These are phyloP conservation scores for Astragalus membranaceus DNA, from an alignment of 306 rosid genomes.

Conservation along the genomic window DNA sequence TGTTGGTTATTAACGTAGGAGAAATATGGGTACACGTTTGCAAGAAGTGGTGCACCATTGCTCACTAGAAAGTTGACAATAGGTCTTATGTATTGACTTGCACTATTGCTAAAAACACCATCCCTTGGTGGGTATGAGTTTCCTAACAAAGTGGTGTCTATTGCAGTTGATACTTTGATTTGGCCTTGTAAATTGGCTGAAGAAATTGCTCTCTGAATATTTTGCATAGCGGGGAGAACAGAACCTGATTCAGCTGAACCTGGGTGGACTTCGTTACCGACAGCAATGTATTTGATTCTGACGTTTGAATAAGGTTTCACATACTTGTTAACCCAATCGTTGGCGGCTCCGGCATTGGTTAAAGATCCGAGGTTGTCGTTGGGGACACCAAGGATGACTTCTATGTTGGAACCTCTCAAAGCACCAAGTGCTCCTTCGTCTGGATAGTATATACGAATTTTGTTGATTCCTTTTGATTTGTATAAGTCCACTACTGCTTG, in stretches of 20 bases:
- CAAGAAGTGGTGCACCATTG: constrained; percentile 65
- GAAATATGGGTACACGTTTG: constrained; percentile 59
- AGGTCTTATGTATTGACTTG: constrained; percentile 36
- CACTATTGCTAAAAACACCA: constrained; percentile 27
- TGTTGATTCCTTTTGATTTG: constrained; percentile 37
- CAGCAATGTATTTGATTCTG: constrained; percentile 38
- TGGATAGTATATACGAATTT: constrained; percentile 40
- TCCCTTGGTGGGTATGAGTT: constrained; percentile 42
- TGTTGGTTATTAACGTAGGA: not conserved
- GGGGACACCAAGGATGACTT: constrained; percentile 37
- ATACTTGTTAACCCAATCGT: constrained; percentile 35
- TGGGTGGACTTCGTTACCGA: constrained; percentile 48
- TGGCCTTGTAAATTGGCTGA: constrained; percentile 41
- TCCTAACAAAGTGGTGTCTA: constrained; percentile 27
- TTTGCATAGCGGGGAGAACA: constrained; percentile 35
- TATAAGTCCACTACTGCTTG: constrained; percentile 33
- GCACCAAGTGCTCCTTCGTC: constrained; percentile 32
- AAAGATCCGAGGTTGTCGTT: constrained; percentile 26
- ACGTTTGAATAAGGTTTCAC: constrained; percentile 31
- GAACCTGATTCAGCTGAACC: not conserved
- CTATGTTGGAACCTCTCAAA: constrained; percentile 54
- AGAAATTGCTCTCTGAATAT: constrained; percentile 35
- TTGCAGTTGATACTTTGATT: constrained; percentile 55
- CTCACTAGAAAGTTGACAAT: constrained; percentile 30
- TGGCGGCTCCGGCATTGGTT: constrained; percentile 34